Conservation (phyloP, 2,329 filamentous ascomycete genomes). For the Penicillium hesseltinei region DNA sequence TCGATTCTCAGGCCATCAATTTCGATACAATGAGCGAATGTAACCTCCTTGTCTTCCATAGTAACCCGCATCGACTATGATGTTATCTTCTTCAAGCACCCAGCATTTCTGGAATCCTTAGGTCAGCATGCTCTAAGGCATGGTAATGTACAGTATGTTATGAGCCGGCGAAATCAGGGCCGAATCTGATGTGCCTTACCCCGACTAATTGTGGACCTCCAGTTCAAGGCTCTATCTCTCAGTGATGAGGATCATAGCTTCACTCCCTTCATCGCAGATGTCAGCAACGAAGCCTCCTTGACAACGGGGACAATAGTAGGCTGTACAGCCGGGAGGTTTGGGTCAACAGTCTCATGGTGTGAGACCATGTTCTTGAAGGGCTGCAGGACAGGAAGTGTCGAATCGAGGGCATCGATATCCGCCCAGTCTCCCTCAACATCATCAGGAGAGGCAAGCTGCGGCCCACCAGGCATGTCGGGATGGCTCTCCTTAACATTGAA, state of each 20-base stretch:
- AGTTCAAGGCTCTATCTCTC: background rate
- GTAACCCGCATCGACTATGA: background rate
- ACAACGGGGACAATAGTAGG: background rate
- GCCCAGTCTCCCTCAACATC: constrained; percentile 5
- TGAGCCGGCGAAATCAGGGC: background rate
- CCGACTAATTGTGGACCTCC: background rate
- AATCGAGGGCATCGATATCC: constrained; percentile 6
- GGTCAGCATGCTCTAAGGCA: background rate
- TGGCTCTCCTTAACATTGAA: background rate
- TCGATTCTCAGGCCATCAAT: background rate
- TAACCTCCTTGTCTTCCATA: background rate
- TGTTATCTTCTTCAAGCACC: background rate
- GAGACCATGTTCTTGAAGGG: constrained; percentile 2
- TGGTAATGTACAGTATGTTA: background rate
- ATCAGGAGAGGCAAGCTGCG: background rate
- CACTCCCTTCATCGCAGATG: background rate
- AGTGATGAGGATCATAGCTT: background rate
- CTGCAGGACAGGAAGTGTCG: background rate
- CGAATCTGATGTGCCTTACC: background rate
- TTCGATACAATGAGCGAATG: background rate
- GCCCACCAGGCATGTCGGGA: background rate
- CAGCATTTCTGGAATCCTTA: background rate
- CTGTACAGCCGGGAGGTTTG: background rate
- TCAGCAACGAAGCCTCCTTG: background rate
- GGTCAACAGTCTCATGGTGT: background rate